Base-by-base conservation (phyloP, 371 early-diverging fungal species). In the Blakeslea trispora region DNA sequence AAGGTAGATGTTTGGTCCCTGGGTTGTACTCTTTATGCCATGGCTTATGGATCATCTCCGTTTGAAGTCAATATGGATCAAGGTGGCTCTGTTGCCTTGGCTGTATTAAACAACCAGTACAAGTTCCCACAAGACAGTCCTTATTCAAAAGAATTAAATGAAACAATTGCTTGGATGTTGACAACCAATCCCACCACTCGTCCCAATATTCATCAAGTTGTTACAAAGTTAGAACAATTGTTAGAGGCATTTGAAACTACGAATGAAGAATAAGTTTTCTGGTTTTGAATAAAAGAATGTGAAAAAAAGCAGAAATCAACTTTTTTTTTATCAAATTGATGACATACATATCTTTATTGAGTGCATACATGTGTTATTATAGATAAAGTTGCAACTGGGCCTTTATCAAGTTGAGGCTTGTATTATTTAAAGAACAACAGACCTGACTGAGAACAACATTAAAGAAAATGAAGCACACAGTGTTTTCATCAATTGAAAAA, bases 1-100 rank as follows among this genome's bases (percentile, higher is more conserved):
- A 81, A 82, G 41, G 82, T 86, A 11, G 90, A 90, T 55, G 75
- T 90, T 14, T 90, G 88, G 88, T 83, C 90, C 9, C 64, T 90
- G 10, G 90, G 90, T 9, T 88, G 88, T 59, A 75, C 83, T 6
- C 55, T 88, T 28, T 90, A 81, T 59, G 85, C 87, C 0, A 81
- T 90, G 72, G 85, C 88, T 1, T 88, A 81, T 60, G 82, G 82
- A 8, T 61, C 71, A 23, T 85, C 86, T 22, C 90, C 90, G 1
- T 90, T 90, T 49, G 90, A 88, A 51, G 71, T 78, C 22, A 82
- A 77, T 23, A 55, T 72, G 50, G 80, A 73, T 53, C 82, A 81
- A 44, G 66, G 66, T 22, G 86, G 87, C 0, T 82, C 85, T 1
- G 81, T 87, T 22, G 82, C 82, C 8, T 65, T 90, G 43, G 88